phyloP scores from a whole-genome alignment of 176 grass and related monocot genomes.

The Oropetium thomaeum region DNA sequence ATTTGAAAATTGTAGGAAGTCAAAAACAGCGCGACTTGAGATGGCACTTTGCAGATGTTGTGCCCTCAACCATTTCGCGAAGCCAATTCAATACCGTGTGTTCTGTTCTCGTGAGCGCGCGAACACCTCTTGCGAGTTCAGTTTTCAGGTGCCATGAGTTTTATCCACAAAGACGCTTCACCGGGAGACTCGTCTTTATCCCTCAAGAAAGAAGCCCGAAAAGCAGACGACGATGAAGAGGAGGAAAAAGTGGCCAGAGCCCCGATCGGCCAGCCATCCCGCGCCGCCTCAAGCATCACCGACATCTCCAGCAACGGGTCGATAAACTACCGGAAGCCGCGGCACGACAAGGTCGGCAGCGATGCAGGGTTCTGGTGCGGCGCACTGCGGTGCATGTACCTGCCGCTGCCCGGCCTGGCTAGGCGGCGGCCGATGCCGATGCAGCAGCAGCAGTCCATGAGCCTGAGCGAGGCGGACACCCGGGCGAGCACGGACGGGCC shows the following conservation, averaged over 20 bases:
- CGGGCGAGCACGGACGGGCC: conserved; percentile 15
- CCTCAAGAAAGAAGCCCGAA: conserved; percentile 31
- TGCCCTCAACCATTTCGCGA: background rate
- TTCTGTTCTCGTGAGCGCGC: conserved; percentile 12
- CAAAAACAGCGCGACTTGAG: conserved; percentile 1
- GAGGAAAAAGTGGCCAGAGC: background rate
- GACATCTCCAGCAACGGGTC: conserved; percentile 33
- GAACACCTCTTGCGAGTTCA: conserved; percentile 12
- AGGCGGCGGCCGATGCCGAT: conserved; percentile 44
- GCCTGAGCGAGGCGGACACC: conserved; percentile 16
- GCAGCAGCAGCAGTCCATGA: conserved; percentile 51
- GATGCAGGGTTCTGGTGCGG: conserved; percentile 60
- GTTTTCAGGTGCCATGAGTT: conserved; percentile 34
- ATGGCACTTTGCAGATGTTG: background rate
- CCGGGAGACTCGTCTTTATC: background rate
- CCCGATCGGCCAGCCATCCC: conserved; percentile 11
- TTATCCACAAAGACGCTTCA: background rate
- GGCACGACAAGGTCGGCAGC: conserved; percentile 37
- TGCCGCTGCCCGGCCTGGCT: conserved; percentile 53
- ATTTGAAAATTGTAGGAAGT: background rate
- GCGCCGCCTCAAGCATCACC: conserved; percentile 25
- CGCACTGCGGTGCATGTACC: conserved; percentile 37
- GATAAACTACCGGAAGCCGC: conserved; percentile 37
- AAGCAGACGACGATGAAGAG: background rate
- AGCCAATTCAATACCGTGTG: background rate